phyloP scores from a whole-genome alignment of 306 rosid species.

The Comarum palustre region DNA sequence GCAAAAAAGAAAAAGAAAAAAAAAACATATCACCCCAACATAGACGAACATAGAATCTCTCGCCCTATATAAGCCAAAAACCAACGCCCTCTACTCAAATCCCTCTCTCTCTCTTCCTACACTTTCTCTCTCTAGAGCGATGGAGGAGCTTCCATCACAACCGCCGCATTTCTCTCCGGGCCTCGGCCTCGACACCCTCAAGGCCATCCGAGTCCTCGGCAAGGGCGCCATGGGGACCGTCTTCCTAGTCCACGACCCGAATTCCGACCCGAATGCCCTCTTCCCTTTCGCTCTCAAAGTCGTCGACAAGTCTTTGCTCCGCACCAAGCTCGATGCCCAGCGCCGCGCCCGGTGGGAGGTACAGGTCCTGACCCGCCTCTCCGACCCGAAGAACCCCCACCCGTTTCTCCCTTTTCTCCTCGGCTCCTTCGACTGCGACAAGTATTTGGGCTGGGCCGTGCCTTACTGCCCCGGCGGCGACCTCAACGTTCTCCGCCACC shows the following conservation, averaged over 20 bases:
- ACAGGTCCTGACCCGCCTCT: slow-evolving; percentile 49
- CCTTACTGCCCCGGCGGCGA: slow-evolving; percentile 96
- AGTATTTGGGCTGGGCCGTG: slow-evolving; percentile 67
- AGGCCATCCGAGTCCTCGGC: slow-evolving; percentile 63
- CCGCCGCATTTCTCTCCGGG: slow-evolving; percentile 37
- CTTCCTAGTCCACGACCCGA: slow-evolving; percentile 56
- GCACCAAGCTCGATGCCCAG: slow-evolving; percentile 59
- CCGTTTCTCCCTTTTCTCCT: slow-evolving; percentile 66
- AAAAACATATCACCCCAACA: background rate
- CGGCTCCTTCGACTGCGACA: slow-evolving; percentile 48
- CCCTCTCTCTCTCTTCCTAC: slow-evolving; percentile 9
- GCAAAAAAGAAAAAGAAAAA: background rate
- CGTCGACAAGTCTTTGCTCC: slow-evolving; percentile 56
- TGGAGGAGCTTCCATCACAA: slow-evolving; percentile 32
- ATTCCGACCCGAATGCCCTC: slow-evolving; percentile 24
- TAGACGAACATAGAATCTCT: background rate
- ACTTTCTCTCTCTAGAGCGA: background rate
- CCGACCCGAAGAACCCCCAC: slow-evolving; percentile 42
- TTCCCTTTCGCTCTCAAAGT: slow-evolving; percentile 68
- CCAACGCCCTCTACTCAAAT: slow-evolving; percentile 6
- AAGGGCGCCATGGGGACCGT: slow-evolving; percentile 98
- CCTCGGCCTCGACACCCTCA: slow-evolving; percentile 55
- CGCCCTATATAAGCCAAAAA: slow-evolving; percentile 26
- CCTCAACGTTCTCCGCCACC: slow-evolving; percentile 79
- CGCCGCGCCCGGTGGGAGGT: slow-evolving; percentile 90